Conservation (phyloP, 768 basidiomycete species). For the Suillus decipiens region DNA sequence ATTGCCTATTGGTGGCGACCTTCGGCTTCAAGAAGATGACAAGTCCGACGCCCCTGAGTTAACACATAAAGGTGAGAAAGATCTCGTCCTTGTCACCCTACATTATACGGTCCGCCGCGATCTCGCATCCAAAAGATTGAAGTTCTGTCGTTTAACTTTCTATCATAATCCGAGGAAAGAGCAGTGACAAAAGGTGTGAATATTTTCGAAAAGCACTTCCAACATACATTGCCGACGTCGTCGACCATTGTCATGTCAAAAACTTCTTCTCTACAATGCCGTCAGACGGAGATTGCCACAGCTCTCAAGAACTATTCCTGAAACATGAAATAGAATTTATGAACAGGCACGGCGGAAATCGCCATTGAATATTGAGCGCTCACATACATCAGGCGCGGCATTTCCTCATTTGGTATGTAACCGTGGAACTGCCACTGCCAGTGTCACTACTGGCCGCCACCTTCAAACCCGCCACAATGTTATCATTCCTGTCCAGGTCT, state of each 20-base stretch:
- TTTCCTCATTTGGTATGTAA: too few species aligned
- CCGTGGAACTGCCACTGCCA: too few species aligned
- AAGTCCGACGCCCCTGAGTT: neutral
- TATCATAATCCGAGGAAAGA: neutral
- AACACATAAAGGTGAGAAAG: slow-evolving; percentile 2
- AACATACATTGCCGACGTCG: neutral
- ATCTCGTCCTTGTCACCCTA: neutral
- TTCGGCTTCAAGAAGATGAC: neutral
- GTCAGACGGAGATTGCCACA: neutral
- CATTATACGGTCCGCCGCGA: neutral
- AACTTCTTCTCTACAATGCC: neutral
- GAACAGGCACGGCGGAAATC: slow-evolving; percentile 2
- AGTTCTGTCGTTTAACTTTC: slow-evolving; percentile 1
- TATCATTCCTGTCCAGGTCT: too few species aligned
- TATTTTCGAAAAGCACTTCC: neutral
- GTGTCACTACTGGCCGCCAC: too few species aligned
- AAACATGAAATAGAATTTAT: neutral
- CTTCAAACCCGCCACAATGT: too few species aligned
- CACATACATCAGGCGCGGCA: too few species aligned
- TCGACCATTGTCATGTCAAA: neutral
- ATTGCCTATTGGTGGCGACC: neutral
- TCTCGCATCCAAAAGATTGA: neutral
- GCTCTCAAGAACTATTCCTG: neutral
- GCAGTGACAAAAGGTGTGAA: slow-evolving; percentile 1
- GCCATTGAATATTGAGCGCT: neutral